phyloP scores from a whole-genome alignment of 2,329 filamentous ascomycete genomes.

The Aureobasidium zeae region DNA sequence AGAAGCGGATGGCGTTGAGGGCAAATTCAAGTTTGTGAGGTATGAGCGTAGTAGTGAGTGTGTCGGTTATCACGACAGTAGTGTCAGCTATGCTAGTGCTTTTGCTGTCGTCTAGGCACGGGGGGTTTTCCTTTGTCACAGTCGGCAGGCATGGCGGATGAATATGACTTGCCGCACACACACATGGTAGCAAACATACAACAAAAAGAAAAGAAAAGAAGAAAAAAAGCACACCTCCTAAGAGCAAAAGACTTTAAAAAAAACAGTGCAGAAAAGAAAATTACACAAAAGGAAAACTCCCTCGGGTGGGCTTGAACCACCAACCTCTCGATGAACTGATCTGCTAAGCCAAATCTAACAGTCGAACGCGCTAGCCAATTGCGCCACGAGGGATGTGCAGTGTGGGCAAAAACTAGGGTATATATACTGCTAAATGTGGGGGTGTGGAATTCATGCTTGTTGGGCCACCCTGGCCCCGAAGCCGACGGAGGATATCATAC shows the following conservation, averaged over 20 bases:
- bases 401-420: too few species aligned
- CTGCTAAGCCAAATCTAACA: not conserved
- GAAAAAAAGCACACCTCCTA: not conserved
- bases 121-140: not conserved
- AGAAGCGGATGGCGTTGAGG: constrained; percentile 20
- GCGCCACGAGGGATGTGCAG: constrained; percentile 9
- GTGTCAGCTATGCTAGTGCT: constrained; percentile 91
- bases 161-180: too few species aligned
- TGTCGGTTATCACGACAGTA: constrained; percentile 59
- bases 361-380: constrained; percentile 15
- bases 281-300: not conserved
- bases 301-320: constrained; percentile 13
- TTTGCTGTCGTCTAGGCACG: constrained; percentile 61
- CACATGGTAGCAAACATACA: too few species aligned
- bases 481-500: too few species aligned
- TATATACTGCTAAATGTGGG: too few species aligned
- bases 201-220: too few species aligned
- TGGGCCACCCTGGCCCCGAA: too few species aligned
- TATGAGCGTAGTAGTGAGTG: constrained; percentile 82
- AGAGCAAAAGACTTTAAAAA: not conserved
- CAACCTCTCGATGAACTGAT: constrained; percentile 9
- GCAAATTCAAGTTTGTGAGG: constrained; percentile 63
- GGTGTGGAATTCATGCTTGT: too few species aligned
- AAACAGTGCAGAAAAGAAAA: not conserved
- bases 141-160: not conserved